phyloP scores from a whole-genome alignment of 352 stramenopile species.

The Pythium phragmitis region DNA sequence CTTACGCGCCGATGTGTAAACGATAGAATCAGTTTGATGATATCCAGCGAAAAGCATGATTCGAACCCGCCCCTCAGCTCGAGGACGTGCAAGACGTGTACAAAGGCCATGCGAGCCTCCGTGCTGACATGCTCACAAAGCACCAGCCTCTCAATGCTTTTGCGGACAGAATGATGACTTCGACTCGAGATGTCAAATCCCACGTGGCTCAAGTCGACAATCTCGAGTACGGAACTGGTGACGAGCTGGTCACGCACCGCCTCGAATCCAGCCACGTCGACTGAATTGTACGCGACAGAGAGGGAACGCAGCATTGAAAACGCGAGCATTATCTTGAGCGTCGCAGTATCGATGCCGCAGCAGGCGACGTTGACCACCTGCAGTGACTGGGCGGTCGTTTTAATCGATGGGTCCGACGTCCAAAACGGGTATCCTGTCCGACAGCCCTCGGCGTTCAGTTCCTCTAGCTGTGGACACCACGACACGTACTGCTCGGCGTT shows the following conservation, averaged over 20 bases:
- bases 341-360: background rate
- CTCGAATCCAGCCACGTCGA: background rate
- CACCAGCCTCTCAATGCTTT: background rate
- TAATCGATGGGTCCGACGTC: background rate
- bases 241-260: background rate
- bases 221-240: background rate
- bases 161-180: background rate
- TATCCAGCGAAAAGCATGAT: background rate
- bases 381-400: background rate
- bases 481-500: background rate
- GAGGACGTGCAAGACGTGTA: background rate
- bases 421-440: background rate
- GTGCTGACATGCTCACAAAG: background rate
- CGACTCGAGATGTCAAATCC: background rate
- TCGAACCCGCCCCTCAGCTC: background rate
- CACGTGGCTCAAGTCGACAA: background rate
- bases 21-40: background rate
- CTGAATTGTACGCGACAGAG: background rate
- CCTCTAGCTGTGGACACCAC: background rate
- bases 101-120: background rate
- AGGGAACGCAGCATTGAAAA: background rate
- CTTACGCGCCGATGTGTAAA: background rate
- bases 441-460: constrained; percentile 1
- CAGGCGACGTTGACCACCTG: background rate
- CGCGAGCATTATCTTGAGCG: background rate